Percentiles rank a stretch among this genome's conserved stretches.
Conservation (phyloP, 495 filamentous ascomycete species). For the Aspergillus hancockii region DNA sequence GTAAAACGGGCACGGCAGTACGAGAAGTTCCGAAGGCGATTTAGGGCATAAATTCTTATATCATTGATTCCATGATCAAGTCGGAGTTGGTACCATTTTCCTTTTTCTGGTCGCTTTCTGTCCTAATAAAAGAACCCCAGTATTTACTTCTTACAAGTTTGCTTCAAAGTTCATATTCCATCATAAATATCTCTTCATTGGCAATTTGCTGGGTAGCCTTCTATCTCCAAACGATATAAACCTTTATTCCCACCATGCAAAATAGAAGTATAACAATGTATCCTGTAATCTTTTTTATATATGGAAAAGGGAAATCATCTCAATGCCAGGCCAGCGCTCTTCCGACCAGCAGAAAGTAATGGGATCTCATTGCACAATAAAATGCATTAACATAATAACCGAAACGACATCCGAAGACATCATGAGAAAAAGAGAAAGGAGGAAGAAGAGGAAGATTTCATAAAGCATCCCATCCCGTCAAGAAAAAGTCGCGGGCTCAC, state of each 20-base stretch:
- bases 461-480: conserved; percentile 24
- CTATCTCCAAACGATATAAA: conserved; percentile 8
- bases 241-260: background rate
- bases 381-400: conserved; percentile 24
- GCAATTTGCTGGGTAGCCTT: conserved; percentile 19
- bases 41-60: conserved; percentile 44
- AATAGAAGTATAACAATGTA: conserved; percentile 16
- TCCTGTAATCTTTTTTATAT: conserved; percentile 32
- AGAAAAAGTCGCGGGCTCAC: conserved; percentile 35
- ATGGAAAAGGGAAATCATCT: conserved; percentile 25
- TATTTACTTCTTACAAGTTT: conserved; percentile 14
- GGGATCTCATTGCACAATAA: conserved; percentile 24
- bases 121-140: conserved; percentile 44
- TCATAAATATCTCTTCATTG: conserved; percentile 7
- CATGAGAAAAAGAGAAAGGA: conserved; percentile 22
- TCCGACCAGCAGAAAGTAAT: conserved; percentile 35
- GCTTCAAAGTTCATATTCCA: conserved; percentile 8
- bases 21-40: conserved; percentile 38
- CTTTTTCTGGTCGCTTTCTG: conserved; percentile 35
- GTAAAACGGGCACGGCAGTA: conserved; percentile 26
- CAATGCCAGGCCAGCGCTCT: conserved; percentile 42
- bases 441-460: conserved; percentile 25
- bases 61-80: conserved; percentile 49
- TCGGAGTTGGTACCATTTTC: conserved; percentile 47
- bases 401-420: conserved; percentile 15